These are phyloP conservation scores for Escallonia herrerae DNA, from an alignment of 129 eudicot species.

Conservation along the genomic window DNA sequence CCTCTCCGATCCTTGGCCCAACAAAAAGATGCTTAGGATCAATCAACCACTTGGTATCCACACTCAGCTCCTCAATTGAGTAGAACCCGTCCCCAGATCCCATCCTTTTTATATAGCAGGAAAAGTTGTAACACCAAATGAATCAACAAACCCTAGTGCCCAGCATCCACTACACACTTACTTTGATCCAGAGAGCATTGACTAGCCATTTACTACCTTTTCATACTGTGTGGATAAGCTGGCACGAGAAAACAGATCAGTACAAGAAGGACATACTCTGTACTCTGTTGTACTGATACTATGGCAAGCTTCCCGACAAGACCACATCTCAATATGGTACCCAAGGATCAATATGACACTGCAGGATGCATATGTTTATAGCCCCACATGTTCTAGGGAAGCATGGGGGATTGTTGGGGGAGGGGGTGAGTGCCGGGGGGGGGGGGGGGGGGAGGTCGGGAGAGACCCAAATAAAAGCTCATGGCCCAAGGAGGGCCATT, in stretches of 20 bases:
- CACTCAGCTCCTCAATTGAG: slow-evolving; percentile 37
- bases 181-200: slow-evolving; percentile 1
- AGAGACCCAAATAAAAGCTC: background rate
- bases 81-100: slow-evolving; percentile 33
- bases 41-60: slow-evolving; percentile 55
- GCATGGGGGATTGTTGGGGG: background rate
- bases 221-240: background rate
- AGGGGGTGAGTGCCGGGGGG: too few relatives aligned
- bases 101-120: slow-evolving; percentile 24
- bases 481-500: slow-evolving; percentile 10
- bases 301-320: slow-evolving; percentile 17
- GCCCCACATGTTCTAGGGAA: slow-evolving; percentile 1
- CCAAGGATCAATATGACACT: slow-evolving; percentile 25
- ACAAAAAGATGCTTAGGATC: slow-evolving; percentile 62
- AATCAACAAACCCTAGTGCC: slow-evolving; percentile 20
- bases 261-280: slow-evolving; percentile 25
- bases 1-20: slow-evolving; percentile 64
- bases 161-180: slow-evolving; percentile 19
- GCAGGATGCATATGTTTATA: background rate
- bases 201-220: slow-evolving; percentile 12
- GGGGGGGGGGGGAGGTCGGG: too few relatives aligned
- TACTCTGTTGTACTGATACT: slow-evolving; percentile 36
- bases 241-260: background rate
- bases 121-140: slow-evolving; percentile 20
- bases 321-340: slow-evolving; percentile 13